Conservation (phyloP, 495 filamentous ascomycete species). For the Rostrohypoxylon terebratum region DNA sequence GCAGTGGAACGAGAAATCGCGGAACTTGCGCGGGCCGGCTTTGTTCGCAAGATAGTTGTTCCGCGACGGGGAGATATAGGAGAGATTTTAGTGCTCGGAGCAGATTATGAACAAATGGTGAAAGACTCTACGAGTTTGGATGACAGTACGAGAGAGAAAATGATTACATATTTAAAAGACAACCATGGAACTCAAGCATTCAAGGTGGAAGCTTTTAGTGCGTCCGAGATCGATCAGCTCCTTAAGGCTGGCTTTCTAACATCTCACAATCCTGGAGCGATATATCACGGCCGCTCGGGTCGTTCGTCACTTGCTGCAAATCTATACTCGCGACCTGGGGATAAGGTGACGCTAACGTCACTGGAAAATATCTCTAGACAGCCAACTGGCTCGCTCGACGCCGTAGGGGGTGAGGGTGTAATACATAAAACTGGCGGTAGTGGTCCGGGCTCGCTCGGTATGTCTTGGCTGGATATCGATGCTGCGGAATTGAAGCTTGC, state of each 20-base stretch:
- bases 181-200: slow-evolving; percentile 68
- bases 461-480: slow-evolving; percentile 19
- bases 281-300: slow-evolving; percentile 62
- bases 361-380: slow-evolving; percentile 66
- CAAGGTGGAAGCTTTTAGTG: slow-evolving; percentile 58
- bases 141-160: slow-evolving; percentile 64
- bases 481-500: slow-evolving; percentile 68
- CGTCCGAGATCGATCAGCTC: slow-evolving; percentile 67
- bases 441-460: slow-evolving; percentile 40
- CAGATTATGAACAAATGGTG: slow-evolving; percentile 72
- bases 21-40: slow-evolving; percentile 68
- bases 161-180: slow-evolving; percentile 65
- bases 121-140: slow-evolving; percentile 57
- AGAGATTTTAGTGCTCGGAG: slow-evolving; percentile 74
- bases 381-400: slow-evolving; percentile 71
- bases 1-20: slow-evolving; percentile 79
- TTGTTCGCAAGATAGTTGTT: slow-evolving; percentile 73
- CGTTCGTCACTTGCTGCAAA: slow-evolving; percentile 51
- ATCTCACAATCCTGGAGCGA: slow-evolving; percentile 58
- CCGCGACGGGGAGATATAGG: slow-evolving; percentile 74
- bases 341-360: slow-evolving; percentile 62
- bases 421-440: slow-evolving; percentile 65
- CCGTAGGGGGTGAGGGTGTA: slow-evolving; percentile 70
- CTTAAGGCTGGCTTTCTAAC: slow-evolving; percentile 80
- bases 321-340: slow-evolving; percentile 63